A percentile compares a stretch with the other conserved stretches of the same genome.
Evolutionary conservation across 2,329 filamentous ascomycete genomes (phyloP).

Genomic region (Trichoderma hamatum): DNA sequence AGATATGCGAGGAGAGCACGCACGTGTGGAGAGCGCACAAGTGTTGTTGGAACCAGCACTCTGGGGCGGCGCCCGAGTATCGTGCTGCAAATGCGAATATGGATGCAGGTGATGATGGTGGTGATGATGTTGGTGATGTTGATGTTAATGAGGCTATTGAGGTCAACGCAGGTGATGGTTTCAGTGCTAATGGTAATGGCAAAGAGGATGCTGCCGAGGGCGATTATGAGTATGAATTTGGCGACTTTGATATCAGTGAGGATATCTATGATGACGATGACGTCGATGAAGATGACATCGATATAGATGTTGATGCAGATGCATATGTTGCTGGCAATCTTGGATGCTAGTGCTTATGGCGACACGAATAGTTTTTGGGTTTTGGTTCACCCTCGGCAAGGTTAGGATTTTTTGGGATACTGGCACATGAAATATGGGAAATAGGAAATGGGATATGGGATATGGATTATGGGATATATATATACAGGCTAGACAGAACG

Average conservation of each 20-base stretch:
- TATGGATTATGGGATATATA: neutral
- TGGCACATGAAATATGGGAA: neutral
- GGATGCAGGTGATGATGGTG: neutral
- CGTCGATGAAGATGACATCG: neutral
- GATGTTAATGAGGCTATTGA: neutral
- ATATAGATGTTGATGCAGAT: neutral
- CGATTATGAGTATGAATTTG: neutral
- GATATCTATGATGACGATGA: neutral
- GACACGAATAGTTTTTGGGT: too few relatives aligned
- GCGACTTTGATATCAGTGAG: neutral
- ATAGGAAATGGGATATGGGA: neutral
- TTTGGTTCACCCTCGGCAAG: neutral
- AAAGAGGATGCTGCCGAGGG: neutral
- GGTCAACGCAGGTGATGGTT: neutral
- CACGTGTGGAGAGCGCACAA: conserved; percentile 23
- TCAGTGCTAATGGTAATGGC: neutral
- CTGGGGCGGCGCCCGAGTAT: neutral
- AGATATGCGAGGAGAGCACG: conserved; percentile 3
- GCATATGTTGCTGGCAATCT: neutral
- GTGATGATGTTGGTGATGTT: neutral
- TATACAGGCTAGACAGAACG: neutral
- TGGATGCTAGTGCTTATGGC: neutral
- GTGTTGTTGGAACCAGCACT: conserved; percentile 4
- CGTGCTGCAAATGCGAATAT: neutral
- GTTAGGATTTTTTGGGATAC: neutral